Evolutionary conservation across 306 rosid species (phyloP).

Genomic region (Malus fusca): DNA sequence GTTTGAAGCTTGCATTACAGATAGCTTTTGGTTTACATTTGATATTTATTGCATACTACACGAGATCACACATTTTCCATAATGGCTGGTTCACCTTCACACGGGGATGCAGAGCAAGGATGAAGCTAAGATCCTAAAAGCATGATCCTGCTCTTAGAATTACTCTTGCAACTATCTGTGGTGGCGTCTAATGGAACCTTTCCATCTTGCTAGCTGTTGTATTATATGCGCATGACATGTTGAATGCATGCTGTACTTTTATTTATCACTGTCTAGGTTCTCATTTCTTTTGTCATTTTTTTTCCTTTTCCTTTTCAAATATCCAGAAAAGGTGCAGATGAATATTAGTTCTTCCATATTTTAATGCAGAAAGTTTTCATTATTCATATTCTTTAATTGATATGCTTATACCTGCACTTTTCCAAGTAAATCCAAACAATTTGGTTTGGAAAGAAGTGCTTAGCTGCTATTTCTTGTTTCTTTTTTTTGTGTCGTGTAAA

Average conservation of each 20-base stretch:
- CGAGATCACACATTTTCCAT: not conserved
- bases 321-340: not conserved
- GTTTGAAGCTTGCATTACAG: not conserved
- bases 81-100: not conserved
- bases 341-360: not conserved
- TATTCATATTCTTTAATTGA: not conserved
- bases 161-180: not conserved
- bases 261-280: not conserved
- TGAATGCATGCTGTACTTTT: not conserved
- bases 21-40: not conserved
- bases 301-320: not conserved
- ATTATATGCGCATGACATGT: not conserved
- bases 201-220: not conserved
- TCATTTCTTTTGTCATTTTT: not conserved
- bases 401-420: not conserved
- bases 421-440: slow-evolving; percentile 8
- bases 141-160: not conserved
- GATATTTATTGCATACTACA: not conserved
- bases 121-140: not conserved
- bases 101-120: not conserved
- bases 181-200: not conserved
- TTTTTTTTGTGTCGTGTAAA: not conserved
- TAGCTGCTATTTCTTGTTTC: slow-evolving; percentile 1
- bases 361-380: not conserved
- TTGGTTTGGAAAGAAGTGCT: not conserved